Evolutionary conservation across 306 rosid species (phyloP).

Genomic region (Gillenia trifoliata): DNA sequence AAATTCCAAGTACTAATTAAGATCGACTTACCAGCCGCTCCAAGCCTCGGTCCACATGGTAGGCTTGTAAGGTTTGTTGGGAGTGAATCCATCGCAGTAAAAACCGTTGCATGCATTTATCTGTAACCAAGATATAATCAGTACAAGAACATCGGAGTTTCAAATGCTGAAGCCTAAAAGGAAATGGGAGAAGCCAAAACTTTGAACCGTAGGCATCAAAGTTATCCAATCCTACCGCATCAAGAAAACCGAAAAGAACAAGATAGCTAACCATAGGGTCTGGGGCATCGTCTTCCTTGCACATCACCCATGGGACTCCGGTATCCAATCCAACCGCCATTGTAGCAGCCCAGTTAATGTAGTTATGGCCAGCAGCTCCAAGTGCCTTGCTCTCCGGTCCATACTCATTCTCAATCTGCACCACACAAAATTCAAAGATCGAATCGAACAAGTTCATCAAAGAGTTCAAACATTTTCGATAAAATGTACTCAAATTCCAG

Average conservation of each 20-base stretch:
- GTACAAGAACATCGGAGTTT: conserved; percentile 2
- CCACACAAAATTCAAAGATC: not conserved
- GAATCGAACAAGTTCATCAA: conserved; percentile 3
- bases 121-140: conserved; percentile 36
- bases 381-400: conserved; percentile 56
- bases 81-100: conserved; percentile 81
- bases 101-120: conserved; percentile 90
- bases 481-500: not conserved
- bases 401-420: conserved; percentile 88
- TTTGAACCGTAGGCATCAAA: not conserved
- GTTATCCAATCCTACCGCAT: not conserved
- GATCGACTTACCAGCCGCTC: conserved; percentile 82
- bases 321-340: conserved; percentile 88
- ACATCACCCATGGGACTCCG: conserved; percentile 99
- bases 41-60: conserved; percentile 89
- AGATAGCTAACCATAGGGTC: conserved; percentile 71
- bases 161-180: not conserved
- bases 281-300: conserved; percentile 98
- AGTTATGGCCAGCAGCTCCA: conserved; percentile 76
- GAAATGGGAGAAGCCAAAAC: not conserved
- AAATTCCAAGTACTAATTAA: not conserved
- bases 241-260: not conserved
- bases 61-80: conserved; percentile 94
- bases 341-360: conserved; percentile 84
- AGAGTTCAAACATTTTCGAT: not conserved